Evolutionary conservation across 192 early-diverging fungal genomes (phyloP).

Genomic region (Umbelopsis vinacea): DNA sequence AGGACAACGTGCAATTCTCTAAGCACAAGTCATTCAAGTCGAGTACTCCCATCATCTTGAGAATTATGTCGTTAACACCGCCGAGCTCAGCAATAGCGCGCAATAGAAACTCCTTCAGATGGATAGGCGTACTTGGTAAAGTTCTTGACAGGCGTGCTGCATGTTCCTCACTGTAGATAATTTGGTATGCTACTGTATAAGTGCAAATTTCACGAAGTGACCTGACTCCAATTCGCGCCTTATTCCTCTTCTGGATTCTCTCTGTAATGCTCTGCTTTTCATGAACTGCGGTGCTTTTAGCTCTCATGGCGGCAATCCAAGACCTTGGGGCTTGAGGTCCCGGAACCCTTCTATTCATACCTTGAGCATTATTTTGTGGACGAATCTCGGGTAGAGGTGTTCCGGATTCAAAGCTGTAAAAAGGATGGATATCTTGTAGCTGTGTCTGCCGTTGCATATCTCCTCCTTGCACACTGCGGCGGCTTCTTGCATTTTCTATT

Average conservation of each 20-base stretch:
- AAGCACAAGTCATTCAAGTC: slow-evolving; percentile 2
- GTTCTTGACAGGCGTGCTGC: not conserved
- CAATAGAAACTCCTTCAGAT: not conserved
- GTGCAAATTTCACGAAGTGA: slow-evolving; percentile 5
- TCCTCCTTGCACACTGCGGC: not conserved
- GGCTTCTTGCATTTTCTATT: slow-evolving; percentile 8
- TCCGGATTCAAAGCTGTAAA: not conserved
- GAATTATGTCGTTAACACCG: not conserved
- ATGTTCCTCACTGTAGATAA: not conserved
- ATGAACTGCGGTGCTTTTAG: not conserved
- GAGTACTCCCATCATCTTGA: not conserved
- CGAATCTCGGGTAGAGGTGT: slow-evolving; percentile 1
- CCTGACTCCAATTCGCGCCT: not conserved
- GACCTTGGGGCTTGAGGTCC: slow-evolving; percentile 7
- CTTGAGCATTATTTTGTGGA: not conserved
- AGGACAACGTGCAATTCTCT: not conserved
- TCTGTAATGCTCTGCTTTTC: not conserved
- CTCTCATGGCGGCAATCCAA: not conserved
- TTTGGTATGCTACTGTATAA: not conserved
- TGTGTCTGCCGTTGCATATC: not conserved
- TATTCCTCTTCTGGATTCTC: not conserved
- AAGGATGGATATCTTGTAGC: slow-evolving; percentile 6
- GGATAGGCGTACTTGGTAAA: not conserved
- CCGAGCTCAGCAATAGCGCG: not conserved
- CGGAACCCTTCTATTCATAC: not conserved